Percentiles rank a stretch among this genome's conserved stretches.
phyloP scores from a whole-genome alignment of 352 stramenopile genomes.

The Phytophthora pinifolia region DNA sequence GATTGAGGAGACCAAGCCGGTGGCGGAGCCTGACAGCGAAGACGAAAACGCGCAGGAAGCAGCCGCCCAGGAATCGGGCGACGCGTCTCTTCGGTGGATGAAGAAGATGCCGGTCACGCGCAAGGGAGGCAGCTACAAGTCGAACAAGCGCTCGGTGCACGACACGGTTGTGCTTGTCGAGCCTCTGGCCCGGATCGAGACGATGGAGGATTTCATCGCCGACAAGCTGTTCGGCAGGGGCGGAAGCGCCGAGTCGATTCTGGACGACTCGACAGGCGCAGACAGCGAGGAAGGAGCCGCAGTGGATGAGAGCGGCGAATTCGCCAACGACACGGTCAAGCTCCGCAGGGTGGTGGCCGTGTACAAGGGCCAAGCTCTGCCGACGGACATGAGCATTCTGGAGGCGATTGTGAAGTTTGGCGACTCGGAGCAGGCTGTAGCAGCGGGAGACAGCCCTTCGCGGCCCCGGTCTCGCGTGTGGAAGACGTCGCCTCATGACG shows the following conservation, averaged over 20 bases:
- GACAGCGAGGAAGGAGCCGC: slow-evolving; percentile 30
- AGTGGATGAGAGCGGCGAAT: slow-evolving; percentile 23
- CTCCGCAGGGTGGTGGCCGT: slow-evolving; percentile 44
- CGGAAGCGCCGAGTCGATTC: slow-evolving; percentile 23
- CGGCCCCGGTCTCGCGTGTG: slow-evolving; percentile 34
- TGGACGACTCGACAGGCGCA: slow-evolving; percentile 33
- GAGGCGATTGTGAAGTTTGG: slow-evolving; percentile 68
- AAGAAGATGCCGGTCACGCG: slow-evolving; percentile 25
- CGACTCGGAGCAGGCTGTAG: slow-evolving; percentile 3
- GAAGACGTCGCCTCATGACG: slow-evolving; percentile 47
- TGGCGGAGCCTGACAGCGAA: slow-evolving; percentile 22
- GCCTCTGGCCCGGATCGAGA: slow-evolving; percentile 71
- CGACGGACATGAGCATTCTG: slow-evolving; percentile 53
- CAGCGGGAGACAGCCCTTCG: not conserved
- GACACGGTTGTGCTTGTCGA: slow-evolving; percentile 78
- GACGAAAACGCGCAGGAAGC: slow-evolving; percentile 19
- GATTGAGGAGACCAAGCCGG: slow-evolving; percentile 46
- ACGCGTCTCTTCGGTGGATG: slow-evolving; percentile 26
- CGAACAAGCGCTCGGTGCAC: slow-evolving; percentile 46
- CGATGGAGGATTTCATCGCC: slow-evolving; percentile 75
- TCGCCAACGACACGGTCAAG: slow-evolving; percentile 31
- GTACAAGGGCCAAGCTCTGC: slow-evolving; percentile 38
- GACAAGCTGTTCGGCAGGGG: slow-evolving; percentile 61
- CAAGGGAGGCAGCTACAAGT: slow-evolving; percentile 29
- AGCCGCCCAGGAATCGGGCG: slow-evolving; percentile 6